phyloP scores from a whole-genome alignment of 805 yeast genomes.

The Candida insectalens region DNA sequence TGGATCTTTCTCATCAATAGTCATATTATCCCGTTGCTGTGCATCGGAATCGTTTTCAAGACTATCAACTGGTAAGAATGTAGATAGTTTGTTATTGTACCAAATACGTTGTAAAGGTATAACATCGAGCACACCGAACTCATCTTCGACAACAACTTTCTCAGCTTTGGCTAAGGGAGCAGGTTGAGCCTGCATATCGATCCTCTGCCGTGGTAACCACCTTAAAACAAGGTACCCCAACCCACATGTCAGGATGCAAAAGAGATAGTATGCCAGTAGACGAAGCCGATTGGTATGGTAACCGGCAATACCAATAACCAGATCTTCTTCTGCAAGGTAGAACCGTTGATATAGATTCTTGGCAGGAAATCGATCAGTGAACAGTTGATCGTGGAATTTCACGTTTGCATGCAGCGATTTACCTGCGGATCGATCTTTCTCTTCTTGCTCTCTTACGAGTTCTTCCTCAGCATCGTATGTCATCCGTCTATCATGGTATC shows the following conservation, averaged over 20 bases:
- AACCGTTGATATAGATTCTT: conserved; percentile 59
- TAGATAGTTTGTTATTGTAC: conserved; percentile 65
- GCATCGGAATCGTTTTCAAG: conserved; percentile 9
- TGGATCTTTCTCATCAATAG: conserved; percentile 41
- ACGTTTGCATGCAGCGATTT: conserved; percentile 15
- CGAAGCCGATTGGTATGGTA: conserved; percentile 47
- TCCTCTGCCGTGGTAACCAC: conserved; percentile 78
- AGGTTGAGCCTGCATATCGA: conserved; percentile 54
- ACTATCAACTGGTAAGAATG: conserved; percentile 36
- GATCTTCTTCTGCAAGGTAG: conserved; percentile 91
- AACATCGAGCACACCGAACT: conserved; percentile 74
- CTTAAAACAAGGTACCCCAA: conserved; percentile 61
- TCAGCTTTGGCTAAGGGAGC: conserved; percentile 75
- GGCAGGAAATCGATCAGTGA: conserved; percentile 30
- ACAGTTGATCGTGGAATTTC: conserved; percentile 33
- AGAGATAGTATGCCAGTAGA: conserved; percentile 34
- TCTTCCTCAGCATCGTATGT: conserved; percentile 3
- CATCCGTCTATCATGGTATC: conserved; percentile 2
- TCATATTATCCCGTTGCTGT: conserved; percentile 6
- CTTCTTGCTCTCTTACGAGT: conserved; percentile 2
- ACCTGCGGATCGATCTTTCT: conserved; percentile 1
- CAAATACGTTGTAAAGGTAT: conserved; percentile 45
- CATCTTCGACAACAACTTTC: conserved; percentile 92
- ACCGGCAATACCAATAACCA: conserved; percentile 92
- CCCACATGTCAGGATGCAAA: conserved; percentile 60